phyloP scores from a whole-genome alignment of 306 rosid genomes.

The Boehmeria nivea region DNA sequence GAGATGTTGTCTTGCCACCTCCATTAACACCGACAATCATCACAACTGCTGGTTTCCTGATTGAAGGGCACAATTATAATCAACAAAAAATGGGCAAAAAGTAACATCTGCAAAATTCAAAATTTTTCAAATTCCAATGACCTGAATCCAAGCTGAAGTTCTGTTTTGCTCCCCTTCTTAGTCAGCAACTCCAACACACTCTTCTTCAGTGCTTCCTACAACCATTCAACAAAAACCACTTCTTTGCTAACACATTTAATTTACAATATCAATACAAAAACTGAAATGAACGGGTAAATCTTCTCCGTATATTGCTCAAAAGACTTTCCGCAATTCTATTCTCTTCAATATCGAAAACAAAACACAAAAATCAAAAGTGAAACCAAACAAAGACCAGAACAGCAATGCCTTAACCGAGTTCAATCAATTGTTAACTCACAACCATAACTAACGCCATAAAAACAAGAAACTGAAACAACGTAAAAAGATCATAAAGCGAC shows the following conservation, averaged over 20 bases:
- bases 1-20: conserved; percentile 98
- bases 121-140: neutral
- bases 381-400: too few relatives aligned
- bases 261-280: neutral
- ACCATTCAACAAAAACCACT: conserved; percentile 27
- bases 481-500: too few relatives aligned
- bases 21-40: conserved; percentile 94
- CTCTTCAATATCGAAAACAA: too few relatives aligned
- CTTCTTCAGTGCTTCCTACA: conserved; percentile 69
- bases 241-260: neutral
- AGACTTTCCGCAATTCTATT: too few relatives aligned
- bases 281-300: neutral
- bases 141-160: conserved; percentile 57
- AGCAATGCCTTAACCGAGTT: too few relatives aligned
- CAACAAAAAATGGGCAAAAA: conserved; percentile 6
- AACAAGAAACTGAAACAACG: neutral
- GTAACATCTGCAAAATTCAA: neutral
- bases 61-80: conserved; percentile 11
- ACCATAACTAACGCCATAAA: too few relatives aligned
- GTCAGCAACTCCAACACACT: conserved; percentile 39
- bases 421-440: too few relatives aligned
- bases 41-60: conserved; percentile 92
- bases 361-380: too few relatives aligned
- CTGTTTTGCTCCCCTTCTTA: conserved; percentile 42
- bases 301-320: too few relatives aligned